Conservation (phyloP, 176 grass and related monocot species). For the Cocos nucifera region DNA sequence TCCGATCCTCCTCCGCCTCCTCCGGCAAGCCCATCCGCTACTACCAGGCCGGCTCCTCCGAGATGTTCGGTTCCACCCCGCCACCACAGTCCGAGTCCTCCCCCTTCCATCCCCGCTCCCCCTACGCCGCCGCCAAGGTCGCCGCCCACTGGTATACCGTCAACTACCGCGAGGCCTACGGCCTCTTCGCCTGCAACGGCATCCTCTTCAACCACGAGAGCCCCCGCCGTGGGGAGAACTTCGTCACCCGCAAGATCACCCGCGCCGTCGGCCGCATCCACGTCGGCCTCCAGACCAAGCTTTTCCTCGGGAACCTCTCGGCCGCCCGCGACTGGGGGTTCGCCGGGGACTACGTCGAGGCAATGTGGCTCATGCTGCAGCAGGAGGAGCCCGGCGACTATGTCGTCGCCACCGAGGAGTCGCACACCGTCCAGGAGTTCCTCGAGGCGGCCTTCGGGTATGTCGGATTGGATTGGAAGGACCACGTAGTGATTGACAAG, state of each 20-base stretch:
- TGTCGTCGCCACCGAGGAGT: conserved; percentile 81
- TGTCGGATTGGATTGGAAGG: conserved; percentile 76
- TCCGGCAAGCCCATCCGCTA: conserved; percentile 40
- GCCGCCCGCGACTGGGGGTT: conserved; percentile 93
- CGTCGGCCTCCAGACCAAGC: conserved; percentile 93
- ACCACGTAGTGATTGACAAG: conserved; percentile 87
- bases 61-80: conserved; percentile 98
- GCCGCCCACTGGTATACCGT: conserved; percentile 99
- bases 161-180: conserved; percentile 95
- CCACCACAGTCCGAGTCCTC: conserved; percentile 73
- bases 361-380: conserved; percentile 99
- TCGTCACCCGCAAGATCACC: conserved; percentile 98
- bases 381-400: conserved; percentile 78
- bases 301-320: conserved; percentile 84
- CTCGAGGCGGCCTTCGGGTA: conserved; percentile 69
- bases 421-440: conserved; percentile 78
- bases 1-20: conserved; percentile 32
- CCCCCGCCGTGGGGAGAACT: conserved; percentile 93
- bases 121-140: conserved; percentile 90
- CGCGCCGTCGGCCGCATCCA: conserved; percentile 82
- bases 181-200: conserved; percentile 88
- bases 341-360: conserved; percentile 92
- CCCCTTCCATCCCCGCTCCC: conserved; percentile 81
- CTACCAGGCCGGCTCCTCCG: conserved; percentile 95
- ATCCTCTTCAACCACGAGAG: conserved; percentile 99